These are phyloP conservation scores for Allomyces macrogynus DNA, from an alignment of 192 early-diverging fungal genomes.

Conservation along the genomic window DNA sequence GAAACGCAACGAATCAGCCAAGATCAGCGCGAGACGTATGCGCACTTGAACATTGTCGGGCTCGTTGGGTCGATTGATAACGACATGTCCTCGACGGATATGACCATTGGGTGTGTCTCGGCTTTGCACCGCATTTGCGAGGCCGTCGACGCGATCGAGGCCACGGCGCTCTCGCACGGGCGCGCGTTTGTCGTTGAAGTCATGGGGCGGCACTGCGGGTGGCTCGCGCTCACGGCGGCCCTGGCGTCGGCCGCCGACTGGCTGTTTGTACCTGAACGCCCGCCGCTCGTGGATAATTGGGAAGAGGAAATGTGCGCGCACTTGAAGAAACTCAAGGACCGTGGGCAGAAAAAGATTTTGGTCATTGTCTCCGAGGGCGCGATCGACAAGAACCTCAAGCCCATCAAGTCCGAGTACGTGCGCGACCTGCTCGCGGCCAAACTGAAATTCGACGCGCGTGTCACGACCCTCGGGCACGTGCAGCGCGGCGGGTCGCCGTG, in stretches of 20 bases:
- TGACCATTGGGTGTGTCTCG: slow-evolving; percentile 88
- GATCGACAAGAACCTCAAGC: slow-evolving; percentile 65
- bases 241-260: slow-evolving; percentile 83
- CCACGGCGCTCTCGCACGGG: slow-evolving; percentile 82
- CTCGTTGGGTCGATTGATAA: slow-evolving; percentile 96
- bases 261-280: slow-evolving; percentile 87
- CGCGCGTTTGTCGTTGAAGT: slow-evolving; percentile 96
- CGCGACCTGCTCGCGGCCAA: slow-evolving; percentile 58
- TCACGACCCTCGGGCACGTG: slow-evolving; percentile 84
- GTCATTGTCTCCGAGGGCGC: slow-evolving; percentile 93
- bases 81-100: slow-evolving; percentile 70
- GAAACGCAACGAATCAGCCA: slow-evolving; percentile 26
- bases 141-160: slow-evolving; percentile 72
- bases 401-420: slow-evolving; percentile 71
- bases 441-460: slow-evolving; percentile 73
- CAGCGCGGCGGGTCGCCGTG: slow-evolving; percentile 84
- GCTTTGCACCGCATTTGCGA: slow-evolving; percentile 92
- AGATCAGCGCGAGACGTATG: slow-evolving; percentile 35
- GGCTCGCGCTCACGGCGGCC: slow-evolving; percentile 72
- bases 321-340: slow-evolving; percentile 44
- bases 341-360: slow-evolving; percentile 80
- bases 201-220: slow-evolving; percentile 96
- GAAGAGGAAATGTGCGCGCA: slow-evolving; percentile 68
- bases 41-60: slow-evolving; percentile 78
- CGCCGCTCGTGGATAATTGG: slow-evolving; percentile 74